A percentile compares a stretch with the other conserved stretches of the same genome.
phyloP scores from a whole-genome alignment of 2,329 filamentous ascomycete genomes.

The Paracamarosporium sp. region DNA sequence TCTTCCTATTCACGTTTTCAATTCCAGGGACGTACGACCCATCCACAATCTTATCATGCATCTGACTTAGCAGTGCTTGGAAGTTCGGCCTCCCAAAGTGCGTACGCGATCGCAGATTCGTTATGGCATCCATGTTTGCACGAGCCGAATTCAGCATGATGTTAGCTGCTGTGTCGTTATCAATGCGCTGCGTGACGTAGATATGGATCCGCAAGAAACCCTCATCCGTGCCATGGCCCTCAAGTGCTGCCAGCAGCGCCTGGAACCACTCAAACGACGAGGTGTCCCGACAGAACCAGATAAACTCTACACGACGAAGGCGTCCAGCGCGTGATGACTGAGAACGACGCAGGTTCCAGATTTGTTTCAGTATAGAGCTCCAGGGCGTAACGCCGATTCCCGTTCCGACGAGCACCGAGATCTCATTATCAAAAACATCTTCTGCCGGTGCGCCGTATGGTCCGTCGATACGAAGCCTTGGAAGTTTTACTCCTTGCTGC shows the following conservation, averaged over 20 bases:
- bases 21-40: constrained; percentile 84
- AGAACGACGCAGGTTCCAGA: constrained; percentile 97
- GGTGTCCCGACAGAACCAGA: constrained; percentile 98
- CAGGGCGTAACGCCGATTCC: constrained; percentile 88
- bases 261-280: constrained; percentile 99
- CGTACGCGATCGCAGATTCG: constrained; percentile 85
- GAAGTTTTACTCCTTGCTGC: constrained; percentile 92
- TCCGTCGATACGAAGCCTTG: constrained; percentile 85
- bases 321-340: constrained; percentile 87
- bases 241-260: constrained; percentile 86
- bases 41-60: constrained; percentile 87
- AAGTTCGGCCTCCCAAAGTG: constrained; percentile 97
- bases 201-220: constrained; percentile 98
- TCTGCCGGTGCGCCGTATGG: constrained; percentile 97
- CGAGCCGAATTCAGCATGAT: constrained; percentile 97
- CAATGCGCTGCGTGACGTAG: constrained; percentile 92
- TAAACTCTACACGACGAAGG: constrained; percentile 94
- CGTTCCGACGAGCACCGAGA: constrained; percentile 83
- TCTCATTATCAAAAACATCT: constrained; percentile 94
- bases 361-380: constrained; percentile 92
- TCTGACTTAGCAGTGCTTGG: constrained; percentile 75
- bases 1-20: constrained; percentile 77
- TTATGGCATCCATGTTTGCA: constrained; percentile 84
- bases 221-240: constrained; percentile 78
- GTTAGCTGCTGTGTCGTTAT: constrained; percentile 91